Conservation (phyloP, 1,139 yeast species). For the Diutina siamensis region DNA sequence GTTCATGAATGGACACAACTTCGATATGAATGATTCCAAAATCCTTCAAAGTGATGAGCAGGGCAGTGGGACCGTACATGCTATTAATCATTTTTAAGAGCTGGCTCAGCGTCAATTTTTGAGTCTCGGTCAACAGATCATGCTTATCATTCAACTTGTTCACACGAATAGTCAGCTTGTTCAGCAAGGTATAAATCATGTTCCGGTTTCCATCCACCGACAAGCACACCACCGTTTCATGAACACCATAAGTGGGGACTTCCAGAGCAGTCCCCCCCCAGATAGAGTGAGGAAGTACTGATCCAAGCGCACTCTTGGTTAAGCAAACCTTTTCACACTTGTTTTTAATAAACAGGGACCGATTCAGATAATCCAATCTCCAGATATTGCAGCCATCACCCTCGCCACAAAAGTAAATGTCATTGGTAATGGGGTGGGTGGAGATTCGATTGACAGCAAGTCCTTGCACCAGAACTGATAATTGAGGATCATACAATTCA, state of each 20-base stretch:
- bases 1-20: constrained; percentile 52
- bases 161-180: constrained; percentile 71
- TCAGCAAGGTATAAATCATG: constrained; percentile 71
- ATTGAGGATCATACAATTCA: constrained; percentile 72
- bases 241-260: constrained; percentile 14
- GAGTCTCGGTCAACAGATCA: constrained; percentile 26
- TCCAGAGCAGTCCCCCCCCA: constrained; percentile 14
- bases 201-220: constrained; percentile 69
- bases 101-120: constrained; percentile 33
- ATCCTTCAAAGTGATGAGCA: constrained; percentile 30
- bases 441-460: constrained; percentile 56
- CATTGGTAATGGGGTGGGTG: constrained; percentile 53
- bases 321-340: constrained; percentile 75
- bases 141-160: constrained; percentile 42
- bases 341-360: constrained; percentile 80
- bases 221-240: constrained; percentile 51
- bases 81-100: constrained; percentile 50
- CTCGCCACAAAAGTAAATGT: constrained; percentile 72
- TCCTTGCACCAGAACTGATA: constrained; percentile 74
- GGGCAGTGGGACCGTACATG: constrained; percentile 34
- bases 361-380: constrained; percentile 79
- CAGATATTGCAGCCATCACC: constrained; percentile 60
- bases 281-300: constrained; percentile 36
- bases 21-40: constrained; percentile 53
- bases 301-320: constrained; percentile 55